Evolutionary conservation across 2,329 filamentous ascomycete genomes (phyloP), one percentile per base, ranked within the genome.

Genomic region (Cadophora sp.): DNA sequence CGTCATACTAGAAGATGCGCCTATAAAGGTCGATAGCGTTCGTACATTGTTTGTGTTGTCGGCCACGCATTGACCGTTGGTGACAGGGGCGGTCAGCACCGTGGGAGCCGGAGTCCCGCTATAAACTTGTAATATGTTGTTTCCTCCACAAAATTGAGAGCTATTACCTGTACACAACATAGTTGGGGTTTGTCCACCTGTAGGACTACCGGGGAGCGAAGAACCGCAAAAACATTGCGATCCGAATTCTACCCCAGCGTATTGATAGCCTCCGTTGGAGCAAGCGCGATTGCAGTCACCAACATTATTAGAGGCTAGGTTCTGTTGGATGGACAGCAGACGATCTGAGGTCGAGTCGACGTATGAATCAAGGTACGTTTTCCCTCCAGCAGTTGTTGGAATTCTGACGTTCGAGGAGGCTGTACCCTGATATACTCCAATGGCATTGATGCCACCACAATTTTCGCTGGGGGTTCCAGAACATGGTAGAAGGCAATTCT

Each of bases 1-100:
- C 14, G 29, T 58, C 29, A 58, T 58, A 7, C 14, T 58, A 7
- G 24, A 31, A 16, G 27, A n/a, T 22, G 55, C 4, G 16, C 55
- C 55, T 16, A n/a, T 37, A 4, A 8, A 34, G 2, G 29, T 27
- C 1, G 55, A 58, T 8, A 58, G 55, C n/a, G 55, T 58, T 34
- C 55, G 55, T 34, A 34, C 29, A 27, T 40, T 58, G n/a, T 58
- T 58, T 37, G 55, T 58, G 31, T 58, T 58, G 11, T 58, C 55
- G 27, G 55, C 55, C 55, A 24, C 55, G 16, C 55, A 58, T 31
- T 58, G 55, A 8, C 29, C 55, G 16, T 58, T 37, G 29, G 27
- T 37, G 29, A 58, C n/a, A 24, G 26, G 16, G 16, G 27, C 16
- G 16, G 55, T 58, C 1, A 58, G 55, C 16, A 37, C 24, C 1